Evolutionary conservation across 2,329 filamentous ascomycete genomes (phyloP), one percentile per base, ranked within the genome.

Genomic region (Neofusicoccum cordaticola): DNA sequence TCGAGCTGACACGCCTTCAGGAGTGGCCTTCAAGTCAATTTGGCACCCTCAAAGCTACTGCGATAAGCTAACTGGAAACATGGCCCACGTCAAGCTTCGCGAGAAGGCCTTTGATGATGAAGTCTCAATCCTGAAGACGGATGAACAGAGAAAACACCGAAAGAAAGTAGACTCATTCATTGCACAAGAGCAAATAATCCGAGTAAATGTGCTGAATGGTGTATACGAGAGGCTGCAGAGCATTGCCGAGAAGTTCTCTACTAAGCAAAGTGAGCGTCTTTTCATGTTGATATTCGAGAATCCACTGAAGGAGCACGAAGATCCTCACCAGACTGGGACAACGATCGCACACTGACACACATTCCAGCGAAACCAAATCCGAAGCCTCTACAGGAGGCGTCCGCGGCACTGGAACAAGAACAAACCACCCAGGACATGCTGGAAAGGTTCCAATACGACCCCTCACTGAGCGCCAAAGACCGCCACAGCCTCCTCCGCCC

Each of bases 51-150:
- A 17, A 44, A 34, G 31, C 34, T 47, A 35, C 9, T 13, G 17
- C 39, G 19, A 63, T 19, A 47, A 42, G 8, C 45, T 22, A 52
- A 1, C n/a, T 22, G 34, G 8, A 13, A 13, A 57, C 62, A 61
- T 27, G 27, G 57, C 60, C 11, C 58, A 61, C 0, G 51, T 62
- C 15, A 66, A 63, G 44, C 27, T 63, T n/a, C 35, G 62, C 11
- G 19, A 57, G 19, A 61, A 44, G 6, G 41, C 8, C 15, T 44
- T 44, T 17, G 41, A 44, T 15, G 41, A 44, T 7, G 41, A 44
- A 15, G 7, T 19, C 19, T 19, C 19, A 2, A 19, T 19, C 19
- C 19, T 19, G 19, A 2, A 19, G 19, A 19, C 19, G 19, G 2
- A 19, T 19, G 19, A 19, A 19, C 19, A 19, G 19, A 19, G 19